These are phyloP conservation scores for Chloromonas sp. DNA, from an alignment of 163 green algal species.

Conservation along the genomic window DNA sequence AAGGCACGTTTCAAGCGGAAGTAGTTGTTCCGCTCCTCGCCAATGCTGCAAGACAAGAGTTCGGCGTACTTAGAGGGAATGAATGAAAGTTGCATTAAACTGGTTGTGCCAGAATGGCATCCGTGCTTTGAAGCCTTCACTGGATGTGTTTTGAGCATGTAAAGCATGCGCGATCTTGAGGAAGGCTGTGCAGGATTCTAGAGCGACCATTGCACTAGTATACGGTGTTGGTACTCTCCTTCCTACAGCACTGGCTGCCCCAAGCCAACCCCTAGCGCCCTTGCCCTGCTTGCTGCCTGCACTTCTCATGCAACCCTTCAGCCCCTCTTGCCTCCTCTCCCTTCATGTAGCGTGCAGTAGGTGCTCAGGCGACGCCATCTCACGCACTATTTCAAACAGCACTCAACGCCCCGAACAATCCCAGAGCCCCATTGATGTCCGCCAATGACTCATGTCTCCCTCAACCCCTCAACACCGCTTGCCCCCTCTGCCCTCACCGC, in stretches of 20 bases:
- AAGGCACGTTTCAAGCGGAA: conserved; percentile 84
- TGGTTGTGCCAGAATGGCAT: no score
- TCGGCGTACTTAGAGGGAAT: neutral
- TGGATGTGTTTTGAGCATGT: neutral
- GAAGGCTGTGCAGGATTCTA: neutral
- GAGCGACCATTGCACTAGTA: neutral
- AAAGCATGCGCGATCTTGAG: neutral
- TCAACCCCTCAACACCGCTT: neutral
- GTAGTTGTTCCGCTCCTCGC: conserved; percentile 80
- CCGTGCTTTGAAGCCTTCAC: neutral
- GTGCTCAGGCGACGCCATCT: no score
- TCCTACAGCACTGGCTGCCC: no score
- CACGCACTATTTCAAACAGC: no score
- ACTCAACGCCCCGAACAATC: no score
- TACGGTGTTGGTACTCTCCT: neutral
- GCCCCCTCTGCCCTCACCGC: conserved; percentile 11
- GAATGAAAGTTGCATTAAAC: no score
- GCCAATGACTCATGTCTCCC: neutral
- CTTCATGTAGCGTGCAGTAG: no score
- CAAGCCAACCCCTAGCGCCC: no score
- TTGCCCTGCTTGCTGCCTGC: no score
- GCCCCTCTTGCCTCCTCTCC: no score
- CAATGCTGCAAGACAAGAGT: conserved; percentile 36
- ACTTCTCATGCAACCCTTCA: no score
- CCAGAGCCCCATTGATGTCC: no score